Conservation (phyloP, 495 filamentous ascomycete genomes). For the Neurospora hispaniola region DNA sequence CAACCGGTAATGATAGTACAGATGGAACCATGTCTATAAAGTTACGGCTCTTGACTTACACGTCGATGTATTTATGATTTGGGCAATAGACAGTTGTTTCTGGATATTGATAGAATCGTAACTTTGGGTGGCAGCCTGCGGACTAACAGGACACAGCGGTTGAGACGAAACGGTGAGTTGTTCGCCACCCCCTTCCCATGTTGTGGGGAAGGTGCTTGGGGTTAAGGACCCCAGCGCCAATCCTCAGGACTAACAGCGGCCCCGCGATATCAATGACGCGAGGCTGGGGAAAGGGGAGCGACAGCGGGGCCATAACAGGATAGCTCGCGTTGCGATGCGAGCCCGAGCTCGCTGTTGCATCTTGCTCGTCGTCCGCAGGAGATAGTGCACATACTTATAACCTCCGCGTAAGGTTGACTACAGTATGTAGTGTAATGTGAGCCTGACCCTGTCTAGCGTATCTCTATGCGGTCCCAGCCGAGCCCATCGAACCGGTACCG, state of each 20-base stretch:
- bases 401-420: neutral
- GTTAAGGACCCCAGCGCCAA: neutral
- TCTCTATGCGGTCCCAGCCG: neutral
- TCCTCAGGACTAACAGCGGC: neutral
- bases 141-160: neutral
- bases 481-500: neutral
- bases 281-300: neutral
- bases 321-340: neutral
- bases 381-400: neutral
- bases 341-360: neutral
- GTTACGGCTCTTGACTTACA: neutral
- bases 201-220: neutral
- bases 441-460: neutral
- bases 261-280: neutral
- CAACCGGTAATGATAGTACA: neutral
- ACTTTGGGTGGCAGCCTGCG: neutral
- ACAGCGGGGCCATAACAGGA: neutral
- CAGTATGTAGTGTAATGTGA: neutral
- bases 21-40: neutral
- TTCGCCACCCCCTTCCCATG: neutral
- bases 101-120: neutral
- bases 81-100: neutral
- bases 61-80: neutral
- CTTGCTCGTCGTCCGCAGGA: neutral
- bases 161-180: neutral